A percentile compares a stretch with the other conserved stretches of the same genome.
Evolutionary conservation across 108 stramenopile genomes (phyloP).

Genomic region (Conticribra weissflogii): DNA sequence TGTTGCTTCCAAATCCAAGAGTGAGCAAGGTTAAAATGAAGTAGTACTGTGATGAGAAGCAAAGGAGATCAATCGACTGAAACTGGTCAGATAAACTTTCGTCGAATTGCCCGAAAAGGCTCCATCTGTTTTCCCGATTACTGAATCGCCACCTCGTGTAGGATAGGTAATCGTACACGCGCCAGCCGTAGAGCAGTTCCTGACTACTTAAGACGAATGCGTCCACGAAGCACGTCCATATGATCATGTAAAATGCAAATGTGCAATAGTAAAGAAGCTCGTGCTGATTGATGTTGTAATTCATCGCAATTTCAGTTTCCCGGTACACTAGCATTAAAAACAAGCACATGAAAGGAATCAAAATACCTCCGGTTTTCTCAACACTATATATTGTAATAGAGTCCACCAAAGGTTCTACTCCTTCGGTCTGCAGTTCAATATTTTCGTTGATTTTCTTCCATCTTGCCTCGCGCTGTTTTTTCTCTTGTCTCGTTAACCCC

Average conservation of each 20-base stretch:
- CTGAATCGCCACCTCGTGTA: conserved; percentile 85
- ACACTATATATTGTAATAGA: conserved; percentile 64
- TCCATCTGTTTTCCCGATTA: conserved; percentile 81
- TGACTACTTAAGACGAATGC: conserved; percentile 81
- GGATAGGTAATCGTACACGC: conserved; percentile 85
- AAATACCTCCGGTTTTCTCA: conserved; percentile 53
- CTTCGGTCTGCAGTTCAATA: conserved; percentile 79
- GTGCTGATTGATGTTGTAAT: conserved; percentile 73
- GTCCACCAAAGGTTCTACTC: conserved; percentile 83
- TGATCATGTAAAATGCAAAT: conserved; percentile 74
- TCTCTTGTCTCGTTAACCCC: conserved; percentile 73
- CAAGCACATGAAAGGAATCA: conserved; percentile 67
- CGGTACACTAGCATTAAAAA: conserved; percentile 62
- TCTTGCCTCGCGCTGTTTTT: conserved; percentile 69
- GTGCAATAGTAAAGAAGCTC: conserved; percentile 82
- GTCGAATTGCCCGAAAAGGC: conserved; percentile 66
- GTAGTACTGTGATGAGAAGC: conserved; percentile 88
- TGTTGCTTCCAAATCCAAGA: conserved; percentile 68
- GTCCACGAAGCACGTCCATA: conserved; percentile 66
- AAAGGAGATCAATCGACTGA: conserved; percentile 80
- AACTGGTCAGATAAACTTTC: conserved; percentile 72
- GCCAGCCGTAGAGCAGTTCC: conserved; percentile 89
- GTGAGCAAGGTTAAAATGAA: conserved; percentile 72
- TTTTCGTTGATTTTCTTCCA: conserved; percentile 82
- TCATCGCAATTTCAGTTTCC: conserved; percentile 70